phyloP scores from a whole-genome alignment of 352 stramenopile species.

The Pythium graminicola region DNA sequence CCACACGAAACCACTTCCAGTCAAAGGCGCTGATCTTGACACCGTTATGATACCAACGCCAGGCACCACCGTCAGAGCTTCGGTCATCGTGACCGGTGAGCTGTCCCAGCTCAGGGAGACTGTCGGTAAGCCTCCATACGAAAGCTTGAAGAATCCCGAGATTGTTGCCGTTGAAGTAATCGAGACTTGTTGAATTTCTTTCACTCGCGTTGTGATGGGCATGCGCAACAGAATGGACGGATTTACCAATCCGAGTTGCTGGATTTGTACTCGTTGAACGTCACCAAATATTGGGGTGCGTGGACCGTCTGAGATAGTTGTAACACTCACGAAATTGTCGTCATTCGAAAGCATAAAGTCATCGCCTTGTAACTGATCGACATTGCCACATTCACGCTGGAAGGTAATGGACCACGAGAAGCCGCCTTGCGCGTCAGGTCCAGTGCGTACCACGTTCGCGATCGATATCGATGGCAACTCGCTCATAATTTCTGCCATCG shows the following conservation, averaged over 20 bases:
- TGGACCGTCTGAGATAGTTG: conserved; percentile 24
- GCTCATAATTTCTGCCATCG: conserved; percentile 25
- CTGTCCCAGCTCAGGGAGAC: conserved; percentile 19
- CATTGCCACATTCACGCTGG: conserved; percentile 22
- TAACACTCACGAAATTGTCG: conserved; percentile 19
- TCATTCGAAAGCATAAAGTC: conserved; percentile 20
- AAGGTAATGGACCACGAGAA: conserved; percentile 44
- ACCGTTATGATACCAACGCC: conserved; percentile 22
- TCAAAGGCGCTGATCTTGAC: background rate
- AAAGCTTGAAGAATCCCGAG: conserved; percentile 23
- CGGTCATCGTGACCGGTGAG: conserved; percentile 7
- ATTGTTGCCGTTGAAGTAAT: conserved; percentile 21
- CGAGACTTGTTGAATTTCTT: conserved; percentile 27
- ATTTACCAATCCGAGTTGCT: conserved; percentile 8
- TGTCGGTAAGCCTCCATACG: conserved; percentile 21
- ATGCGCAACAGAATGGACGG: conserved; percentile 17
- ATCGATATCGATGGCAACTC: conserved; percentile 19
- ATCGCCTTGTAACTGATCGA: conserved; percentile 24
- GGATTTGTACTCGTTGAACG: conserved; percentile 17
- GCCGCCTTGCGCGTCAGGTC: conserved; percentile 26
- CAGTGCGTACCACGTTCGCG: conserved; percentile 26
- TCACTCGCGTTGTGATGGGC: conserved; percentile 9
- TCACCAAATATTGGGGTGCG: conserved; percentile 15
- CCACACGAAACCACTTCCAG: conserved; percentile 24
- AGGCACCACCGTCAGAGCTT: conserved; percentile 19